These are phyloP conservation scores for Paralagenidium karlingii DNA, from an alignment of 352 stramenopile genomes.

Conservation along the genomic window DNA sequence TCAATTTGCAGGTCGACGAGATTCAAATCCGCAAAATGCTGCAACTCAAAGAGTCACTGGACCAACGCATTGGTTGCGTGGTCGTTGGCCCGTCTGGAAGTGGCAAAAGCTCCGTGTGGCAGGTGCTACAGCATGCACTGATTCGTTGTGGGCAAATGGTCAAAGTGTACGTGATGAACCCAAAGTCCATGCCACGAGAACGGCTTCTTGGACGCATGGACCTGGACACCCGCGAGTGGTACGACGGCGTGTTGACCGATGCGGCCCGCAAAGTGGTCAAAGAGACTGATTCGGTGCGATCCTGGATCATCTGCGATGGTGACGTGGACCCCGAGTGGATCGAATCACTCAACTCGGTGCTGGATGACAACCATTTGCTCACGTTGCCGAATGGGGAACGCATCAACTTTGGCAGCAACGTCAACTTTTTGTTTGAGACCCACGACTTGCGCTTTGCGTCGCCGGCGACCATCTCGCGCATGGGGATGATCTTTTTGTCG, in stretches of 20 bases:
- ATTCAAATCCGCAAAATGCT: constrained; percentile 91
- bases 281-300: constrained; percentile 76
- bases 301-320: constrained; percentile 94
- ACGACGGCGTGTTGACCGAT: constrained; percentile 90
- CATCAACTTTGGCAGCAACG: constrained; percentile 91
- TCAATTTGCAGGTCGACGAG: constrained; percentile 81
- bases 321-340: constrained; percentile 96
- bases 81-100: constrained; percentile 88
- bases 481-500: constrained; percentile 95
- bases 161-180: constrained; percentile 94
- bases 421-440: constrained; percentile 97
- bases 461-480: constrained; percentile 92
- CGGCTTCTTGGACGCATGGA: constrained; percentile 90
- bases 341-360: constrained; percentile 91
- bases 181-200: constrained; percentile 90
- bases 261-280: constrained; percentile 87
- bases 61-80: constrained; percentile 92
- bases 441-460: constrained; percentile 91
- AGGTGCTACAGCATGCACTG: constrained; percentile 83
- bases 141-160: constrained; percentile 76
- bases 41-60: constrained; percentile 90
- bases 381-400: constrained; percentile 93
- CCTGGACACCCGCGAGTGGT: constrained; percentile 91
- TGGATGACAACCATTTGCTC: constrained; percentile 94
- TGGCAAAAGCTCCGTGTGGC: constrained; percentile 92